These are phyloP conservation scores for Aspergillus ostianus DNA, from an alignment of 495 filamentous ascomycete genomes.

Conservation along the genomic window DNA sequence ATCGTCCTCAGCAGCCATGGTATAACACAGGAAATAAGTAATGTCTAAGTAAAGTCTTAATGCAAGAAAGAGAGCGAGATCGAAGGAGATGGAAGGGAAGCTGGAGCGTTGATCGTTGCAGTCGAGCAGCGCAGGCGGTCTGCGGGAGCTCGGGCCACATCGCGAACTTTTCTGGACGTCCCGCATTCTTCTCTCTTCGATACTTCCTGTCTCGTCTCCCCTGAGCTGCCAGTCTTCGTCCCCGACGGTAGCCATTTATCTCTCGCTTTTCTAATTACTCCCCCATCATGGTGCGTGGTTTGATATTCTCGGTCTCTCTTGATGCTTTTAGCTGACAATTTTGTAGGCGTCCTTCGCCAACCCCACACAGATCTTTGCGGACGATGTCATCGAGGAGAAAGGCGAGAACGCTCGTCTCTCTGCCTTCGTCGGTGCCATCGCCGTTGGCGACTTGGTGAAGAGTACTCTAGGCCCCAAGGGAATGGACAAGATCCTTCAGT, in stretches of 20 bases:
- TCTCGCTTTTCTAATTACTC: conserved; percentile 1
- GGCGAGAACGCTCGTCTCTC: conserved; percentile 98
- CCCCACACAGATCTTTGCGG: conserved; percentile 97
- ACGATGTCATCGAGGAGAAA: conserved; percentile 96
- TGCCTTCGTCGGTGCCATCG: conserved; percentile 95
- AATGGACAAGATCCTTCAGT: conserved; percentile 99
- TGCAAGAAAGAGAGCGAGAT: conserved; percentile 1
- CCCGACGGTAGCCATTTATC: conserved; percentile 17
- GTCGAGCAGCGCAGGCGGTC: conserved; percentile 33
- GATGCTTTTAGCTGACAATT: conserved; percentile 9
- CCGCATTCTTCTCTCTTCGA: conserved; percentile 27
- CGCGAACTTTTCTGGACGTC: conserved; percentile 39
- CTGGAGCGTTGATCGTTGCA: not conserved
- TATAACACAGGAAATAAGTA: not conserved
- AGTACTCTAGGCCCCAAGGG: conserved; percentile 96
- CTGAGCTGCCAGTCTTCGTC: conserved; percentile 24
- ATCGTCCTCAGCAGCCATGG: conserved; percentile 36
- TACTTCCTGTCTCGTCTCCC: conserved; percentile 21
- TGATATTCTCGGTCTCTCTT: conserved; percentile 1
- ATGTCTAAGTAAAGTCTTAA: not conserved
- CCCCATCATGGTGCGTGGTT: conserved; percentile 35
- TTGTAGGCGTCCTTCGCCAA: conserved; percentile 59
- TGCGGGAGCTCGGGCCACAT: conserved; percentile 40
- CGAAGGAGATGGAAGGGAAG: conserved; percentile 1
- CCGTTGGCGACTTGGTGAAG: conserved; percentile 95